Base-by-base conservation (phyloP, 495 filamentous ascomycete genomes). In the Wilcoxina mikolae region DNA sequence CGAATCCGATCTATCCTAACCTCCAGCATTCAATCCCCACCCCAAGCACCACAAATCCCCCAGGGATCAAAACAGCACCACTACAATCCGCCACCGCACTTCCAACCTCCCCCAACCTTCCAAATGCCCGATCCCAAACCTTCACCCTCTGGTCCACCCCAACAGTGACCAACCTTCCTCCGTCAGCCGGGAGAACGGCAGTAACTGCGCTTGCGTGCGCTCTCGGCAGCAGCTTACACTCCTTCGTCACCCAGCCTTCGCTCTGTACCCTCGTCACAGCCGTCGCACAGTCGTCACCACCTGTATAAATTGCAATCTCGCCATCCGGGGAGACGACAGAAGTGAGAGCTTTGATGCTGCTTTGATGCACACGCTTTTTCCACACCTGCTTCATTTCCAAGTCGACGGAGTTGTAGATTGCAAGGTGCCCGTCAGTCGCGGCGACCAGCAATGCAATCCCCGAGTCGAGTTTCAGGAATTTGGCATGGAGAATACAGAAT, bases 201-300 rank as follows among this genome's bases (percentile, higher is more conserved):
- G 84, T 91, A 0, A 94, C 70, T 0, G 86, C 86, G 0, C 85
- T 81, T 2, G 86, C 80, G 68, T 98, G 91, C 0, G 89, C 87
- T 18, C 78, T 73, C 20, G 74, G 75, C 9, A 95, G 69, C 0
- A 84, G 5, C 7, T 18, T 31, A 20, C 35, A 27, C 38, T 10
- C 11, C 26, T 26, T 27, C 31, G n/a, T 41, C 24, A 24, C 15
- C 47, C 25, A 26, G 20, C 28, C 43, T 17, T 47, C 10, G 5
- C 4, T 15, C 27, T 25, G 50, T 20, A 47, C 25, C 43, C 55
- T 31, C 9, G 28, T 39, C 15, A 33, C 26, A 23, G 35, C 38
- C 3, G 64, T 18, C 2, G 53, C 60, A 38, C 61, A 63, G 18
- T 64, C 61, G 5, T 64, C 61, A 3, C 61, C 61, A 0, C 61